phyloP scores from a whole-genome alignment of 2,329 filamentous ascomycete species.

The Ceratocystis papillata region DNA sequence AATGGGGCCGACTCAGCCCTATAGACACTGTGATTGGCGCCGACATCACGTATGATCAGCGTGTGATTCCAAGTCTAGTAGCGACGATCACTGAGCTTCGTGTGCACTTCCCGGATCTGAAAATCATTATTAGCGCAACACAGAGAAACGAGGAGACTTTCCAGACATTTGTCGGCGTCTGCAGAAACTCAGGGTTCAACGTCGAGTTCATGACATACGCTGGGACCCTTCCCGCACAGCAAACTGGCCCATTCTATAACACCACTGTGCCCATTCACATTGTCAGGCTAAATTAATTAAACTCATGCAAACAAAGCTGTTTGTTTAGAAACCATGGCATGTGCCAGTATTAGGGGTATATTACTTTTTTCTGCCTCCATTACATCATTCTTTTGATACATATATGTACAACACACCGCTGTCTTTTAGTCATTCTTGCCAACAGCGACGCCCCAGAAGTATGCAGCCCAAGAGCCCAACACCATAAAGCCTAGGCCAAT shows the following conservation, averaged over 20 bases:
- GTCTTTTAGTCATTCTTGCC: slow-evolving; percentile 34
- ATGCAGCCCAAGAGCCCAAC: slow-evolving; percentile 44
- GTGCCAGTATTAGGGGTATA: neutral
- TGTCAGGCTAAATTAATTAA: slow-evolving; percentile 20
- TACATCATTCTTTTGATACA: neutral
- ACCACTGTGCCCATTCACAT: slow-evolving; percentile 50
- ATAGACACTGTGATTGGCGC: slow-evolving; percentile 61
- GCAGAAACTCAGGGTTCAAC: slow-evolving; percentile 38
- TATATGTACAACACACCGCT: neutral
- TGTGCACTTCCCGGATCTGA: slow-evolving; percentile 42
- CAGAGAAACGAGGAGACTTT: slow-evolving; percentile 62
- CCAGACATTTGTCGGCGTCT: slow-evolving; percentile 49
- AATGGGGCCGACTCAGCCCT: slow-evolving; percentile 17
- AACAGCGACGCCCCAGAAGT: slow-evolving; percentile 51
- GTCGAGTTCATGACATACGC: slow-evolving; percentile 38
- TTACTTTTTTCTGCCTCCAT: neutral
- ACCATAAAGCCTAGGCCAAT: slow-evolving; percentile 37
- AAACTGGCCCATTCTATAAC: slow-evolving; percentile 55
- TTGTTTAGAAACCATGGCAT: neutral
- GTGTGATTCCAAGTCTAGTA: slow-evolving; percentile 52
- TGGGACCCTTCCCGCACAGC: slow-evolving; percentile 33
- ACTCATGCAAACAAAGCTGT: neutral
- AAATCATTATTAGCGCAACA: slow-evolving; percentile 58
- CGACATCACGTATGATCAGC: slow-evolving; percentile 66
- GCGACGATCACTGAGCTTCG: slow-evolving; percentile 54